Percentiles rank a stretch among this genome's conserved stretches.
phyloP scores from a whole-genome alignment of 495 filamentous ascomycete genomes.

The Aspergillus mulundensis region DNA sequence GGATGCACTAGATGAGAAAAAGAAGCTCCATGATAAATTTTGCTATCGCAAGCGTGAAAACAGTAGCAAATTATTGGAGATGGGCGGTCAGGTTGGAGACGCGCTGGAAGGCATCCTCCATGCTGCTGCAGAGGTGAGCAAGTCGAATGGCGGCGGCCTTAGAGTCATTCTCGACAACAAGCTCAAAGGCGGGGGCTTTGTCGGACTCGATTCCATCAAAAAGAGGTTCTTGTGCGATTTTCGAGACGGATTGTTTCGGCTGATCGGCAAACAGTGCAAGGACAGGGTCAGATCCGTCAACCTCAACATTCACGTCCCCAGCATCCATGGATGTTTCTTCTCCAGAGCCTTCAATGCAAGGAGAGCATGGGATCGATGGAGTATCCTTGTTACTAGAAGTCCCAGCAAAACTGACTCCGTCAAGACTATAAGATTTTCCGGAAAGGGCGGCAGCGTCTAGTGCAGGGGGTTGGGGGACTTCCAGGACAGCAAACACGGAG shows the following conservation, averaged over 20 bases:
- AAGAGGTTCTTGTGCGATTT: conserved; percentile 27
- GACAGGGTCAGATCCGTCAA: conserved; percentile 57
- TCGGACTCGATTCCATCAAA: conserved; percentile 54
- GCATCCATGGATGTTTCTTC: conserved; percentile 25
- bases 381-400: conserved; percentile 43
- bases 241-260: conserved; percentile 20
- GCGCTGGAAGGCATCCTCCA: conserved; percentile 48
- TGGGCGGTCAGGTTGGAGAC: conserved; percentile 45
- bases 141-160: conserved; percentile 35
- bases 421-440: conserved; percentile 59
- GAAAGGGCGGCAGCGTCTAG: conserved; percentile 59
- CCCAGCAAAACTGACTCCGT: conserved; percentile 26
- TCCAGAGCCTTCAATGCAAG: conserved; percentile 24
- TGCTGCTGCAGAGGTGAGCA: conserved; percentile 43
- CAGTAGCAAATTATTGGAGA: conserved; percentile 34
- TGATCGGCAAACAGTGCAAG: conserved; percentile 57
- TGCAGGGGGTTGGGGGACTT: conserved; percentile 66
- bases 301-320: conserved; percentile 44
- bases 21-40: conserved; percentile 9
- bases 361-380: conserved; percentile 42
- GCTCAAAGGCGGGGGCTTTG: conserved; percentile 56
- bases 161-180: conserved; percentile 51
- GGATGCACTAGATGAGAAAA: conserved; percentile 5
- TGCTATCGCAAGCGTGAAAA: conserved; percentile 18
- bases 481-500: conserved; percentile 74